Evolutionary conservation across 768 basidiomycete species (phyloP), one percentile per base, ranked within the genome.

Genomic region (Pleurotus salmoneostramineus): DNA sequence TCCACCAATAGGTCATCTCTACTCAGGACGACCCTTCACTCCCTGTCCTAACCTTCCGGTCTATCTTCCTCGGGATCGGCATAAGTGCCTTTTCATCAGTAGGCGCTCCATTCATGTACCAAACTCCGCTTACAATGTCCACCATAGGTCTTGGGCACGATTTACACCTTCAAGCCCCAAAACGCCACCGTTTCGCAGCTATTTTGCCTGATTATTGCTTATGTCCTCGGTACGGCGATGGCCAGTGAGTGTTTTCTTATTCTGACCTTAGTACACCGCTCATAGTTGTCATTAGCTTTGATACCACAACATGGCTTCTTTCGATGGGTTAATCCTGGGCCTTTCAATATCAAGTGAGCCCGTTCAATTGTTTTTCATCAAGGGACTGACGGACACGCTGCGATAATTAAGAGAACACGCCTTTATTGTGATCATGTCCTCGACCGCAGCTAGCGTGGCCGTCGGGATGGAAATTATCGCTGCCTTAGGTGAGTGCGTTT

Each of bases 201-300:
- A 2, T 84, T 83, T 69, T 79, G 76, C 59, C 69, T 83, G 31
- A 80, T 83, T 60, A 81, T 83, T 59, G 80, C 82, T 1, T 82
- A 83, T 62, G 75, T 82, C 21, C 69, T 83, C 3, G 81, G 81
- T 0, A 76, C 73, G 4, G 76, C 74, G 0, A 80, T 82, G 77
- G 71, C 75, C 36, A 63, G 77, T 76, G 49, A 40, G 75, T 64
- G 37, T 40, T 40, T 2, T 2, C n/a, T 14, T 49, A 36, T 34
- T 35, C 31, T 37, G 47, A 7, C 2, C 11, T 10, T 14, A 2
- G n/a, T 42, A 45, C 2, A 2, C 27, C 17, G 3, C 14, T 7
- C 4, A 10, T 32, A 6, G 17, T 42, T 3, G 37, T 40, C 44
- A 11, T 33, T 51, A 74, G 75, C 62, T 17, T 46, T 76, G 7